Conservation (phyloP, 2,329 filamentous ascomycete species). For the Trichoderma koningiopsis region DNA sequence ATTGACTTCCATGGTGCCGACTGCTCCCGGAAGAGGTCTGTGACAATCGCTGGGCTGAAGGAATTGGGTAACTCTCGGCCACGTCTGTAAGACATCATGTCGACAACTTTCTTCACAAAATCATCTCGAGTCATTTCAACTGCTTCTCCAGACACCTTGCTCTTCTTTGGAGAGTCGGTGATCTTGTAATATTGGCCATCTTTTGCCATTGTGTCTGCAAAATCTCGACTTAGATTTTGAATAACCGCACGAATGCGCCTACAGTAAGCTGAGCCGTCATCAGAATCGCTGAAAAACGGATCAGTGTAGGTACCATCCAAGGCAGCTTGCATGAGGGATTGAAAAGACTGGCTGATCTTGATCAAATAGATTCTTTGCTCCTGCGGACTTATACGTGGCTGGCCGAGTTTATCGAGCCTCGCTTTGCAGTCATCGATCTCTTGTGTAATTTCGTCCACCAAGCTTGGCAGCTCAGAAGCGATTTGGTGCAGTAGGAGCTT, state of each 20-base stretch:
- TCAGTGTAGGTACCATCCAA: conserved; percentile 55
- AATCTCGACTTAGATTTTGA: conserved; percentile 52
- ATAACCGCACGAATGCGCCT: conserved; percentile 57
- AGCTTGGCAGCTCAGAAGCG: conserved; percentile 46
- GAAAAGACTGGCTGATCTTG: conserved; percentile 48
- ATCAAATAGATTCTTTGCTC: conserved; percentile 55
- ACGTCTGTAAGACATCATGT: conserved; percentile 31
- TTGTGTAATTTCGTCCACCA: conserved; percentile 47
- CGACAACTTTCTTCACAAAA: conserved; percentile 31
- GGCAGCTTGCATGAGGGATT: conserved; percentile 47
- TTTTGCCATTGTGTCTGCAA: conserved; percentile 46
- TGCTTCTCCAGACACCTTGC: neutral
- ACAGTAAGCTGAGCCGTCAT: conserved; percentile 37
- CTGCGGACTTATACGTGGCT: conserved; percentile 45
- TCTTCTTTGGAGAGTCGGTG: neutral
- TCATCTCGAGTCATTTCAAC: conserved; percentile 23
- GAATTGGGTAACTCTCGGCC: conserved; percentile 60
- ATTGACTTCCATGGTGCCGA: conserved; percentile 55
- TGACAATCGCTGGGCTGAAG: conserved; percentile 61
- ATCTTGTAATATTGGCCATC: conserved; percentile 42
- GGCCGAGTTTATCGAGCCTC: conserved; percentile 51
- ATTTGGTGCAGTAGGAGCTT: conserved; percentile 53
- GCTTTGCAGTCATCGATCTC: conserved; percentile 40
- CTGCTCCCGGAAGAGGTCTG: conserved; percentile 62
- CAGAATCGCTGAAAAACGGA: conserved; percentile 50